phyloP scores from a whole-genome alignment of 2,329 filamentous ascomycete genomes.

The Lecanosticta acicola region DNA sequence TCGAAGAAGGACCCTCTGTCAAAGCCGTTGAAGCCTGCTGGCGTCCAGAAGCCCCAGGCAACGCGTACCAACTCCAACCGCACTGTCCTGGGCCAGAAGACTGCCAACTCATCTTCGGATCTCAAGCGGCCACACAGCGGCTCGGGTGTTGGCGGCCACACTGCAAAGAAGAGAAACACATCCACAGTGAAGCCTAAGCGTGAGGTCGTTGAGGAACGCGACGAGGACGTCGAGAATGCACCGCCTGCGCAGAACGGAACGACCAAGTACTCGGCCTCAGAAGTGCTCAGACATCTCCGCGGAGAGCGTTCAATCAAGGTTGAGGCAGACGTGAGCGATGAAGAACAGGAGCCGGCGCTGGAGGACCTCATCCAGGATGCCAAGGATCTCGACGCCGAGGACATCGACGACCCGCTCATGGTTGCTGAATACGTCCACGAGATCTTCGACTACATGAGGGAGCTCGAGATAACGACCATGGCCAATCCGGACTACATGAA shows the following conservation, averaged over 20 bases:
- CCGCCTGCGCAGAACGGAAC: conserved; percentile 50
- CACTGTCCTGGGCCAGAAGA: conserved; percentile 60
- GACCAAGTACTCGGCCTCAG: no score
- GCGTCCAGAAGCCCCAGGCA: conserved; percentile 63
- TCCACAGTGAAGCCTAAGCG: conserved; percentile 50
- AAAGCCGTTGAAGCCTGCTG: conserved; percentile 68
- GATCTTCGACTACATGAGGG: conserved; percentile 91
- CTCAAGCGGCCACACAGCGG: conserved; percentile 69
- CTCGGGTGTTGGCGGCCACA: conserved; percentile 58
- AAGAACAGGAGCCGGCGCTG: conserved; percentile 33
- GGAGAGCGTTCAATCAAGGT: conserved; percentile 38
- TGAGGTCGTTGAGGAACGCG: conserved; percentile 41
- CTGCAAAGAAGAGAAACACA: conserved; percentile 63
- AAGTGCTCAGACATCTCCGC: conserved; percentile 36
- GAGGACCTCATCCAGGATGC: conserved; percentile 40
- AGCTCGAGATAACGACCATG: conserved; percentile 73
- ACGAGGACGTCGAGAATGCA: conserved; percentile 58
- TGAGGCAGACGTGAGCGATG: conserved; percentile 30
- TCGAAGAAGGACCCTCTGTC: conserved; percentile 43
- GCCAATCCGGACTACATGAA: conserved; percentile 94
- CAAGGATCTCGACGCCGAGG: conserved; percentile 73
- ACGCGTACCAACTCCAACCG: conserved; percentile 51
- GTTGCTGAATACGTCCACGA: conserved; percentile 95
- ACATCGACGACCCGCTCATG: conserved; percentile 92
- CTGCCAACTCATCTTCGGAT: conserved; percentile 58